Base-by-base conservation (phyloP, 2,329 filamentous ascomycete species). In the Alternaria ethzedia region DNA sequence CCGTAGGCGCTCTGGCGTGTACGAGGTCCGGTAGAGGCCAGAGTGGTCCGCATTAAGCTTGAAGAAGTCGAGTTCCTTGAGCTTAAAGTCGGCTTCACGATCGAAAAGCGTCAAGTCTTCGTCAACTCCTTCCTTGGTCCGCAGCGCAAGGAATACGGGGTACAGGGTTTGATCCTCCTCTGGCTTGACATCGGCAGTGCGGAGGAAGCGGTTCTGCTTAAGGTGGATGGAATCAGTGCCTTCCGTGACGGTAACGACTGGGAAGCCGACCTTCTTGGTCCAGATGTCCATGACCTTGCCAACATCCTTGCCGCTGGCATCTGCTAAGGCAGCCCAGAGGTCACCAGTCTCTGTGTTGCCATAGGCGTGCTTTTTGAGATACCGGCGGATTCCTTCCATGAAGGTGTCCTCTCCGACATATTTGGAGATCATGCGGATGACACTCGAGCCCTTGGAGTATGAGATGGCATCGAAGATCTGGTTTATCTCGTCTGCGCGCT, bases 381-480 rank as follows among this genome's bases (percentile, higher is more conserved):
- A 98, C 59, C 88, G 88, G 55, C 94, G 89, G 57, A 98, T 91
- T 76, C 95, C 95, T 79, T 97, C 92, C 78, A 98, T 89, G 86
- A 98, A 98, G 17, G 88, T 86, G 46, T 97, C 93, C 80, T 98
- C 95, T 54, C 95, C 95, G 23, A 98, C 85, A 75, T 97, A 96
- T 70, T 94, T 97, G 20, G 95, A 97, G 70, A 98, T 94, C 95
- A 98, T 98, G 77, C 95, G 92, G 65, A 98, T 86, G 32, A 98
- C 94, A 73, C 94, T 97, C 11, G 94, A 97, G 17, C 95, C 95
- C 84, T 98, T 98, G 59, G 93, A 94, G 82, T 98, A 98, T 1
- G 95, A 97, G 70, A 98, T 98, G 66, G 94, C 93, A 78, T 98
- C 95, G 73, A 98, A 98, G 71, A 98, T 98, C 83, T 98, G 94